Evolutionary conservation across 257 asterid species (phyloP).

Genomic region (Solanum etuberosum): DNA sequence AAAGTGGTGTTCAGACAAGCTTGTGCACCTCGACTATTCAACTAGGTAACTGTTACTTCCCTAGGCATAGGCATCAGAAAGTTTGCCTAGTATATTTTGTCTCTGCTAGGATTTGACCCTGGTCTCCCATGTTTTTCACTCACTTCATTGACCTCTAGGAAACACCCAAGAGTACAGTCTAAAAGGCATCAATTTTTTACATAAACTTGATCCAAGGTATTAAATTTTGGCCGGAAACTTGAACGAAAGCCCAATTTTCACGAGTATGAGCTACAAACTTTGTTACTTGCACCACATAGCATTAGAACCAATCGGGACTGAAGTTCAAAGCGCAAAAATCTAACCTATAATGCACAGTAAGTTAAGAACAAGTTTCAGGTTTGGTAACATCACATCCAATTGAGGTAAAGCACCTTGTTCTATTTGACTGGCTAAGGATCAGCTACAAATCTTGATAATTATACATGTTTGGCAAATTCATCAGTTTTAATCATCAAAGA

Average conservation of each 20-base stretch:
- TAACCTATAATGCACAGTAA: background rate
- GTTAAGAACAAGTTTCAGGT: background rate
- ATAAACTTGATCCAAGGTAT: background rate
- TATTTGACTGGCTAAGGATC: background rate
- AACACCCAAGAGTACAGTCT: background rate
- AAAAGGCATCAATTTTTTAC: background rate
- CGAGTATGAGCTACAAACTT: background rate
- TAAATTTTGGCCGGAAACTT: background rate
- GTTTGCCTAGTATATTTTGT: background rate
- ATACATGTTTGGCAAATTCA: background rate
- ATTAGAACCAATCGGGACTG: background rate
- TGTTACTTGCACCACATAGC: background rate
- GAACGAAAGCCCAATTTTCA: background rate
- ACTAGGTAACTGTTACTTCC: background rate
- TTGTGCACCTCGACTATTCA: background rate
- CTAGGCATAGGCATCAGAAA: background rate
- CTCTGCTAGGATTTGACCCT: background rate
- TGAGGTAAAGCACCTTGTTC: background rate
- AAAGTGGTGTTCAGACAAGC: background rate
- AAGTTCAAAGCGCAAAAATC: background rate
- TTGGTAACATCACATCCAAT: background rate
- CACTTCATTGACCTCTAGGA: background rate
- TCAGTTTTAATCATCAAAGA: background rate
- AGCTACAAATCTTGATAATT: background rate
- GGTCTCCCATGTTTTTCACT: background rate